phyloP scores from a whole-genome alignment of 352 stramenopile genomes.

The Phytophthora nicotianae region DNA sequence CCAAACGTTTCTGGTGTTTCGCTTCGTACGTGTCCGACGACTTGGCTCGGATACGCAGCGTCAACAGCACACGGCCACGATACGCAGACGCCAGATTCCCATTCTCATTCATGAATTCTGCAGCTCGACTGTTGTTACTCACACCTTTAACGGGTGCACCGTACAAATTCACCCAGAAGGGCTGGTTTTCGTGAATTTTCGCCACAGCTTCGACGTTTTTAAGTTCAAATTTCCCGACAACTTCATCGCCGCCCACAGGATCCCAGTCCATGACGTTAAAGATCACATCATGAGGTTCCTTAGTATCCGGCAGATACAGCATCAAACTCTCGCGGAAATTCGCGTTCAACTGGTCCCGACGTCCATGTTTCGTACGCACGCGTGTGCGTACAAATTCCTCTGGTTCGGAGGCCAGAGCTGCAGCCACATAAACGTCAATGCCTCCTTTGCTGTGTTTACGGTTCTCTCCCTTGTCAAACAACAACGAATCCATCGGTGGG shows the following conservation, averaged over 20 bases:
- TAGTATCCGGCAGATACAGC: conserved; percentile 43
- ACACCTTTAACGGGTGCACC: conserved; percentile 59
- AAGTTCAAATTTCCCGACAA: conserved; percentile 61
- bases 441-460: conserved; percentile 53
- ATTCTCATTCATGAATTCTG: conserved; percentile 67
- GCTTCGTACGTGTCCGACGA: conserved; percentile 64
- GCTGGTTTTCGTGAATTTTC: conserved; percentile 34
- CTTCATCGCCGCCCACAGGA: conserved; percentile 63
- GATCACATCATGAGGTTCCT: conserved; percentile 29
- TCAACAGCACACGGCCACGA: conserved; percentile 77
- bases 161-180: conserved; percentile 83
- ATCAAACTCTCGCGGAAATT: conserved; percentile 77
- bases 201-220: conserved; percentile 43
- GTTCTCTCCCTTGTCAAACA: conserved; percentile 54
- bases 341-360: conserved; percentile 59
- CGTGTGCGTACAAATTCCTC: conserved; percentile 64
- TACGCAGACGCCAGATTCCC: conserved; percentile 70
- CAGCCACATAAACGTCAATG: conserved; percentile 74
- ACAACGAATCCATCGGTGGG: conserved; percentile 60
- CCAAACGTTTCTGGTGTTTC: conserved; percentile 73
- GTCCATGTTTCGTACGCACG: conserved; percentile 66
- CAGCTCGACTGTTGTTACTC: conserved; percentile 43
- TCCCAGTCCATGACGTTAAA: conserved; percentile 79
- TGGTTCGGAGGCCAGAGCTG: conserved; percentile 34
- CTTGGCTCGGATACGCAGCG: conserved; percentile 57